Evolutionary conservation across 495 filamentous ascomycete species (phyloP).

Genomic region (Xylaria grammica): DNA sequence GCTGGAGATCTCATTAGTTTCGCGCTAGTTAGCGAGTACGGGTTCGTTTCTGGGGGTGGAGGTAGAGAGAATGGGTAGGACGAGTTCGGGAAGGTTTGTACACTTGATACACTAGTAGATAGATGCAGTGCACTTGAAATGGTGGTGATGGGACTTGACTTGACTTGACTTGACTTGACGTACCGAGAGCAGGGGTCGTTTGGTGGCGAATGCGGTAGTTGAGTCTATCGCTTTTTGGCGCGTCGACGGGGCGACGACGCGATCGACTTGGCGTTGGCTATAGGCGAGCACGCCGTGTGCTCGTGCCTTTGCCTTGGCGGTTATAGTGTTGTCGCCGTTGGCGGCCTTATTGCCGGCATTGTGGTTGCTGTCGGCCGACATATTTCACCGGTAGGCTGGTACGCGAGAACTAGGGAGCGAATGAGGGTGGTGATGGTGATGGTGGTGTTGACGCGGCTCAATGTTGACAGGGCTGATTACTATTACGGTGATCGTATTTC

Average conservation of each 20-base stretch:
- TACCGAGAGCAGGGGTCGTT: conserved; percentile 45
- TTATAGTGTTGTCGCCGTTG: not conserved
- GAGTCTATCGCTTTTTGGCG: conserved; percentile 37
- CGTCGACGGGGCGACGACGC: conserved; percentile 38
- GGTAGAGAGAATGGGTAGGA: not conserved
- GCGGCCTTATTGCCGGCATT: not conserved
- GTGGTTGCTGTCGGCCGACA: not conserved
- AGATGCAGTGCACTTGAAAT: not conserved
- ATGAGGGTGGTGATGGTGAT: not conserved
- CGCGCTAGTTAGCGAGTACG: not conserved
- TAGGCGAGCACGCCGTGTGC: conserved; percentile 38
- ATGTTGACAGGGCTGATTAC: not conserved
- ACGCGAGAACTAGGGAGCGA: not conserved
- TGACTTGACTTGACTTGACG: conserved; percentile 15
- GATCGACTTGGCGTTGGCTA: conserved; percentile 41
- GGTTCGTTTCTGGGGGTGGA: not conserved
- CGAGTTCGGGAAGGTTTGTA: too few species aligned
- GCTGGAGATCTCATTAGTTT: conserved; percentile 28
- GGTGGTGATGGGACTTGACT: too few species aligned
- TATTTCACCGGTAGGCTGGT: not conserved
- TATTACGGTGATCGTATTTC: not conserved
- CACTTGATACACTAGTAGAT: not conserved
- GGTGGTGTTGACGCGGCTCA: not conserved
- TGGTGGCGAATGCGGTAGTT: conserved; percentile 29
- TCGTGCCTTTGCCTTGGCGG: not conserved